Conservation (phyloP, 345 rosid genomes). For the Carallia brachiata region DNA sequence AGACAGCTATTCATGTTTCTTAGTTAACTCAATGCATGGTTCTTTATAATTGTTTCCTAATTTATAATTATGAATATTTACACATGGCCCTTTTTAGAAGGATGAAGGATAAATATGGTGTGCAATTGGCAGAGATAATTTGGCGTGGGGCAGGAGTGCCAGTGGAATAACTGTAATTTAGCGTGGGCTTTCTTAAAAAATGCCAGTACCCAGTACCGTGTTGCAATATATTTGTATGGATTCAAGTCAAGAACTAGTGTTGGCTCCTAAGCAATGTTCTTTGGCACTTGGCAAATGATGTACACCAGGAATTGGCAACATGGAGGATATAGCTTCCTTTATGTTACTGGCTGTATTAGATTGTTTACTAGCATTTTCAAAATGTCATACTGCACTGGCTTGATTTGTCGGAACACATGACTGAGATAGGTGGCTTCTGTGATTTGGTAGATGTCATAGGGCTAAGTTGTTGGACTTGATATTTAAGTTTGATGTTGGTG, state of each 20-base stretch:
- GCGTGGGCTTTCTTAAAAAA: too few relatives aligned
- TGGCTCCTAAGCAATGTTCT: too few relatives aligned
- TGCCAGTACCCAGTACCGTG: too few relatives aligned
- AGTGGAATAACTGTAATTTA: neutral
- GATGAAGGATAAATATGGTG: too few relatives aligned
- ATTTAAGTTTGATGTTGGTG: neutral
- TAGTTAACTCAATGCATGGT: neutral
- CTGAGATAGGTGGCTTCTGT: constrained; percentile 1
- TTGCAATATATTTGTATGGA: too few relatives aligned
- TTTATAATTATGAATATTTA: neutral
- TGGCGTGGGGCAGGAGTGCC: neutral
- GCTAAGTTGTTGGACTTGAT: constrained; percentile 1
- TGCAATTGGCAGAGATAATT: too few relatives aligned
- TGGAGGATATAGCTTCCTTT: neutral
- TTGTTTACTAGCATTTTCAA: neutral
- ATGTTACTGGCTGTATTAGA: neutral
- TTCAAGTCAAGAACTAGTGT: too few relatives aligned
- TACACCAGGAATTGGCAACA: neutral
- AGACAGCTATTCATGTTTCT: neutral
- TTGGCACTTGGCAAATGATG: neutral
- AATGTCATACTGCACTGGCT: neutral
- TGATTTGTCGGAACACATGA: neutral
- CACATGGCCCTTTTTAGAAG: neutral
- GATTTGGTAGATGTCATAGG: neutral
- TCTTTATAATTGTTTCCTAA: neutral